A percentile compares a stretch with the other conserved stretches of the same genome.
Conservation (phyloP, 441 rosid species). For the Brassica balearica region DNA sequence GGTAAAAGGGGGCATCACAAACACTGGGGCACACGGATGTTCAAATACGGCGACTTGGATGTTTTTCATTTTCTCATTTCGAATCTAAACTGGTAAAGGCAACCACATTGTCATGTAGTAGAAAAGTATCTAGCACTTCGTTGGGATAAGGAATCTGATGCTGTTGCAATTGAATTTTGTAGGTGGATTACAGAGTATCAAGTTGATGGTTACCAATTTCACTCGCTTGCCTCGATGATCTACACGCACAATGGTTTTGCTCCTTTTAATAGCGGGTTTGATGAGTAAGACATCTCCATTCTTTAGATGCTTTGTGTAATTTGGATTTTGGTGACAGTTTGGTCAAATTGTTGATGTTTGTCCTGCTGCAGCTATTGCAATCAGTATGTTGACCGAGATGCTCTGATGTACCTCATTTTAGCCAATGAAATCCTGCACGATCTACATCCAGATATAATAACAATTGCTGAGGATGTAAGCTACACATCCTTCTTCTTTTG, state of each 20-base stretch:
- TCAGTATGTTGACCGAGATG: constrained; percentile 94
- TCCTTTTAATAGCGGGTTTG: constrained; percentile 75
- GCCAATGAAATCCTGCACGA: constrained; percentile 91
- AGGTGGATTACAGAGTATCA: constrained; percentile 97
- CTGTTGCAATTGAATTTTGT: constrained; percentile 41
- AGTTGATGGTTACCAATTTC: constrained; percentile 94
- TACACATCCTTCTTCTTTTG: constrained; percentile 3
- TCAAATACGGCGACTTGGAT: constrained; percentile 90
- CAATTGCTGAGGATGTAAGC: constrained; percentile 98
- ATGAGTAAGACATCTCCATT: constrained; percentile 74
- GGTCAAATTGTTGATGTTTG: constrained; percentile 29
- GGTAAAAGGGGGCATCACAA: constrained; percentile 98
- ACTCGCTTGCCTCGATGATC: constrained; percentile 93
- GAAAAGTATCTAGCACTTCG: constrained; percentile 18
- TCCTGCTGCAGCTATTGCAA: constrained; percentile 83
- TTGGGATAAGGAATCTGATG: constrained; percentile 30
- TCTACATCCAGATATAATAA: constrained; percentile 87
- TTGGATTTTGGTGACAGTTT: constrained; percentile 28
- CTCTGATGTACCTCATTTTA: constrained; percentile 83
- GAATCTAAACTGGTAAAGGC: constrained; percentile 88
- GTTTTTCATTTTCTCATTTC: constrained; percentile 91
- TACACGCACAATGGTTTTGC: constrained; percentile 98
- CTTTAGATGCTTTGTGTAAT: constrained; percentile 19
- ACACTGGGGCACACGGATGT: constrained; percentile 98
- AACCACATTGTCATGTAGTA: constrained; percentile 14